Percentiles rank a stretch among this genome's conserved stretches.
Conservation (phyloP, 2,329 filamentous ascomycete species). For the Verticillium dahliae region DNA sequence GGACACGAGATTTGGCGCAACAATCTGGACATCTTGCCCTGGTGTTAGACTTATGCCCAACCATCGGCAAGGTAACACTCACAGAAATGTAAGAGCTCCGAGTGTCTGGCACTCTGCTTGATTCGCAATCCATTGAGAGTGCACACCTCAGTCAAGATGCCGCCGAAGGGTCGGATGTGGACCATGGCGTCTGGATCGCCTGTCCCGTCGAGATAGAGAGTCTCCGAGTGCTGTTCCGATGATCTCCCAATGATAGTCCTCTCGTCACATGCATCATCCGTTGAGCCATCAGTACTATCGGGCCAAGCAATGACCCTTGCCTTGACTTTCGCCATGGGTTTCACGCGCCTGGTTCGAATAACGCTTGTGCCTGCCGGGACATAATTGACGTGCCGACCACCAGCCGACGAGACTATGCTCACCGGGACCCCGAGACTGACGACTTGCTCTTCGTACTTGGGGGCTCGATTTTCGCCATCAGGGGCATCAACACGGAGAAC, state of each 20-base stretch:
- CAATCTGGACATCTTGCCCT: constrained; percentile 14
- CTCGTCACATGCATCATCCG: not conserved
- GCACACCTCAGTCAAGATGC: constrained; percentile 16
- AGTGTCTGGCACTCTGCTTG: constrained; percentile 13
- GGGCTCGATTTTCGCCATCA: not conserved
- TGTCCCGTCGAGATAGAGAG: constrained; percentile 12
- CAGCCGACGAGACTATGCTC: not conserved
- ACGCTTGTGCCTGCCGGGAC: not conserved
- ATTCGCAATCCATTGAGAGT: constrained; percentile 30
- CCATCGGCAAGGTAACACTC: not conserved
- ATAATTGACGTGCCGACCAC: not conserved
- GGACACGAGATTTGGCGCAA: constrained; percentile 21
- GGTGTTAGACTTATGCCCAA: not conserved
- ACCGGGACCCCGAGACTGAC: constrained; percentile 7
- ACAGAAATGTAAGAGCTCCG: constrained; percentile 21
- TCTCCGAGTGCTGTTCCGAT: not conserved
- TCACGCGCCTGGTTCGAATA: not conserved
- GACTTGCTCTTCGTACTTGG: constrained; percentile 6
- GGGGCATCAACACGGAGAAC: constrained; percentile 3
- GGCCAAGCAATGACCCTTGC: not conserved
- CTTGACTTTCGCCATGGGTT: not conserved
- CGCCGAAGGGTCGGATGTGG: constrained; percentile 11
- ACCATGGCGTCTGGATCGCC: constrained; percentile 10
- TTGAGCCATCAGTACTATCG: not conserved
- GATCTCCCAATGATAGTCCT: not conserved